Base-by-base conservation (phyloP, 257 asterid genomes). In the Penstemon eatonii region DNA sequence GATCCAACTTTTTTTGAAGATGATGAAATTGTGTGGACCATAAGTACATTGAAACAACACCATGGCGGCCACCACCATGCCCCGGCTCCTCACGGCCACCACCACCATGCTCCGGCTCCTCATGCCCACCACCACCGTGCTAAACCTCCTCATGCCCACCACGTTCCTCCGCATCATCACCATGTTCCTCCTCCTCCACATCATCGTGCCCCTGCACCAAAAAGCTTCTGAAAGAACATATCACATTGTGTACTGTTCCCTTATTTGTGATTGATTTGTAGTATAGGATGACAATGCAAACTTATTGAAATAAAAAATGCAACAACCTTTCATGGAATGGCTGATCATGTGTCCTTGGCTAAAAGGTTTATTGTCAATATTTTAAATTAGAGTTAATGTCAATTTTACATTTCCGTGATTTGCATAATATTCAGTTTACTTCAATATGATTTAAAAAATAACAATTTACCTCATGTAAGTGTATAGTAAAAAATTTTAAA, bases 31-130 rank as follows among this genome's bases (percentile, higher is more conserved):
- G 51, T 50, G 6, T 60, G 65, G 65, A 6, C 0, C 3, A 4
- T 12, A n/a, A 37, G 15, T 15, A 15, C 12, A 13, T 0, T 4
- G 41, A 33, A 54, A 8, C 2, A 4, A 0, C 63, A 7, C 9
- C 70, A 51, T 40, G 19, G 13, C n/a, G 39, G 12, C 13, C 57
- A 51, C 13, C 39, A 65, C 40, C 70, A n/a, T 40, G 58, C 46
- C 0, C 9, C 12, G 8, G 18, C 58, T 13, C 69, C 49, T 2
- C 47, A 44, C 2, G 46, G 33, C 43, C 38, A 43, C 10, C 54
- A 19, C 8, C 55, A 50, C 18, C 69, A 36, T 54, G 60, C 60
- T 54, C 60, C 40, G 8, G 5, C 60, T 13, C 60, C 36, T 5
- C 60, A 54, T 15, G 4, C 25, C 3, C 38, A 11, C 36, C 53